phyloP scores from a whole-genome alignment of 2,329 filamentous ascomycete species.

The Fonsecaea monophora region DNA sequence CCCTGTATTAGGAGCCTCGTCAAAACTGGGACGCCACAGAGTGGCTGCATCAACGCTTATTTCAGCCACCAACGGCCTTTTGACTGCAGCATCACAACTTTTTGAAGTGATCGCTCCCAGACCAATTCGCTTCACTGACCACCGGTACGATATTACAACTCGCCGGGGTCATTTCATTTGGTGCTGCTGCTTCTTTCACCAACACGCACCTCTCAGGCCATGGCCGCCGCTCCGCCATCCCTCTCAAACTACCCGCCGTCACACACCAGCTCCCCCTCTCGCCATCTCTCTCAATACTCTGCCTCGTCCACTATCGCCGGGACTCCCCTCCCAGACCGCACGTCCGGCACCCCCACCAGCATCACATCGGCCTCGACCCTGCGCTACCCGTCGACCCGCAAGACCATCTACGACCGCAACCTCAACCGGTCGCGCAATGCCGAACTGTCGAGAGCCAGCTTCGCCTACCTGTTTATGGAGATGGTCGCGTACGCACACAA shows the following conservation, averaged over 20 bases:
- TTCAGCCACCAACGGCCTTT: neutral
- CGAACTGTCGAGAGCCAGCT: constrained; percentile 90
- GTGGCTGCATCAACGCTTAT: too few relatives aligned
- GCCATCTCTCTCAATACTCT: constrained; percentile 34
- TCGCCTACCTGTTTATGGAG: constrained; percentile 94
- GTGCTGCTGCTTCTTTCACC: neutral
- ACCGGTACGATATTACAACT: neutral
- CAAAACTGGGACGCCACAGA: too few relatives aligned
- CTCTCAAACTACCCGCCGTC: constrained; percentile 34
- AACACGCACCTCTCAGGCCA: neutral
- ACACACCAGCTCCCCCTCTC: constrained; percentile 37
- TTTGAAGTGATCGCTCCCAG: neutral
- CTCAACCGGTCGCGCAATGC: constrained; percentile 86
- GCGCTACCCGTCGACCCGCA: constrained; percentile 88
- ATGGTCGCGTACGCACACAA: constrained; percentile 96
- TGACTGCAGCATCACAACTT: neutral
- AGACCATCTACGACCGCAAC: constrained; percentile 97
- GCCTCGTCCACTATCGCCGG: constrained; percentile 25
- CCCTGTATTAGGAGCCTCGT: too few relatives aligned
- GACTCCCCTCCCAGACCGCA: constrained; percentile 46
- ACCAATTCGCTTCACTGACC: neutral
- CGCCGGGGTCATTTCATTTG: neutral
- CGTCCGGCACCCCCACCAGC: constrained; percentile 54
- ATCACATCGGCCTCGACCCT: constrained; percentile 55
- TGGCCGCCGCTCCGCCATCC: constrained; percentile 26